These are phyloP conservation scores for Yueomyces sp. DNA, from an alignment of 805 yeast species.

Conservation along the genomic window DNA sequence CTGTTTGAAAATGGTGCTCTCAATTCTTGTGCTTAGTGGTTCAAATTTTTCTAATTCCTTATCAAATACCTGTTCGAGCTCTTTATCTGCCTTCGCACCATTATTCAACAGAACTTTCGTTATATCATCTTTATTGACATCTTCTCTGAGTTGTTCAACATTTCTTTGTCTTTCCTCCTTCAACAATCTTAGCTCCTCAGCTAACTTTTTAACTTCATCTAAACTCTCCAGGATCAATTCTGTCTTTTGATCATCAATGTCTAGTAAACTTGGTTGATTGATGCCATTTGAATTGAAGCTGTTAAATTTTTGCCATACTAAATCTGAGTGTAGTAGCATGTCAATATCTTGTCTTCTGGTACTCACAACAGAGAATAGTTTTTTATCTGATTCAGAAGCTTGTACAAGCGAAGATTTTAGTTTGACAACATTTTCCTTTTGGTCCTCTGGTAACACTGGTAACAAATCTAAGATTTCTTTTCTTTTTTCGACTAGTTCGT, in stretches of 20 bases:
- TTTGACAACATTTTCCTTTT: constrained; percentile 44
- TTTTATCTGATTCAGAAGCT: constrained; percentile 47
- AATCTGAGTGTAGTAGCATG: constrained; percentile 32
- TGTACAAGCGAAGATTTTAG: constrained; percentile 47
- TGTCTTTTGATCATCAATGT: constrained; percentile 42
- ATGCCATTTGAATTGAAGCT: constrained; percentile 6
- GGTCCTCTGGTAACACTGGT: constrained; percentile 24
- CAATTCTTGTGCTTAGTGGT: constrained; percentile 52
- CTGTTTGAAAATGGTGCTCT: constrained; percentile 56
- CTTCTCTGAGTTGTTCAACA: constrained; percentile 50
- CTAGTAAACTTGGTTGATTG: constrained; percentile 38
- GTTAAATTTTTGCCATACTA: constrained; percentile 27
- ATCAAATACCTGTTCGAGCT: constrained; percentile 46
- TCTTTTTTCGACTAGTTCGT: constrained; percentile 22
- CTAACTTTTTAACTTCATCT: constrained; percentile 37
- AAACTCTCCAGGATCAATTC: constrained; percentile 27
- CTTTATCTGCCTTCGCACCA: constrained; percentile 42
- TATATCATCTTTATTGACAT: constrained; percentile 73
- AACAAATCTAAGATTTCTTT: constrained; percentile 24
- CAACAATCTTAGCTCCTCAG: constrained; percentile 48
- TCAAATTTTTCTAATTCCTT: constrained; percentile 67
- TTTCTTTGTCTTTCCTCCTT: constrained; percentile 51
- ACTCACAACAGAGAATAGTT: constrained; percentile 35
- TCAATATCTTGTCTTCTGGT: constrained; percentile 30
- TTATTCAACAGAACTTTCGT: constrained; percentile 61